phyloP scores from a whole-genome alignment of 257 asterid genomes.

The Fraxinus cuspidata region DNA sequence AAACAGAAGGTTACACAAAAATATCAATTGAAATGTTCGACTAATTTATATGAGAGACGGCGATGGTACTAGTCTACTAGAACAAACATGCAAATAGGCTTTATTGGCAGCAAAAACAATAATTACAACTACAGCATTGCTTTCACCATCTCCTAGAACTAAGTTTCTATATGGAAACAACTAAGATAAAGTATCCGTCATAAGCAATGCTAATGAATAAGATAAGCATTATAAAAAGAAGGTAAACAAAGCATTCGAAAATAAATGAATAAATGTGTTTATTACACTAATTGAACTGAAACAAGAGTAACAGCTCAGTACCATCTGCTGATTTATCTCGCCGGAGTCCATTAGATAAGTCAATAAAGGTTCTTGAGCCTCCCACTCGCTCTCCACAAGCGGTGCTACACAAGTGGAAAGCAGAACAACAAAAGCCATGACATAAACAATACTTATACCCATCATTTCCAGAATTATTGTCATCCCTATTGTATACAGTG shows the following conservation, averaged over 20 bases:
- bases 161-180: not conserved
- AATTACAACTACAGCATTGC: constrained; percentile 7
- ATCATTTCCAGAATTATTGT: constrained; percentile 48
- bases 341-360: constrained; percentile 48
- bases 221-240: not conserved
- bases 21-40: not conserved
- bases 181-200: not conserved
- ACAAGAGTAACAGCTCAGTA: constrained; percentile 31
- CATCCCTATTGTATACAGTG: constrained; percentile 40
- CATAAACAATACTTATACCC: constrained; percentile 42
- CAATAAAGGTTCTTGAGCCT: constrained; percentile 46
- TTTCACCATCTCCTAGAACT: constrained; percentile 9
- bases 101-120: not conserved
- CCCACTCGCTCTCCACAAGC: constrained; percentile 46
- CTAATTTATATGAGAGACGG: not conserved
- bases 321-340: constrained; percentile 62
- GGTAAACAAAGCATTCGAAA: not conserved
- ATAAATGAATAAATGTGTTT: not conserved
- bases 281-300: constrained; percentile 15
- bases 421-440: constrained; percentile 46
- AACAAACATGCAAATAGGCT: not conserved
- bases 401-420: constrained; percentile 38
- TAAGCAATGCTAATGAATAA: constrained; percentile 1
- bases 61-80: not conserved
- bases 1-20: not conserved